Conservation (phyloP, 225 moss, liverwort and hornwort species). For the Anthoceros angustus region DNA sequence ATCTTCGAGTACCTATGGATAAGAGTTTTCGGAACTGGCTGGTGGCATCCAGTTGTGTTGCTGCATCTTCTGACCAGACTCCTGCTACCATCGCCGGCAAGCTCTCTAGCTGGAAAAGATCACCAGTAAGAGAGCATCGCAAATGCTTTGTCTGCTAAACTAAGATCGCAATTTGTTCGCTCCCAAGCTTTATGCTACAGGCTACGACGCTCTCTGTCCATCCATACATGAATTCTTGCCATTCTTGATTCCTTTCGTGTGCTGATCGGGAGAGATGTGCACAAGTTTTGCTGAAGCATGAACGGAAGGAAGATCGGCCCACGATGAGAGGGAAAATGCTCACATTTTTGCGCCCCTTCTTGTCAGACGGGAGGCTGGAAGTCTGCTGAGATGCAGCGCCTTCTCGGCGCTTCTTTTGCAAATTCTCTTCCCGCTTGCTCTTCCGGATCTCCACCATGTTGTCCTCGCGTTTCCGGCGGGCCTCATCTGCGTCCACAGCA, state of each 20-base stretch:
- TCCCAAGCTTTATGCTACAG: neutral
- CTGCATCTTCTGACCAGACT: slow-evolving; percentile 68
- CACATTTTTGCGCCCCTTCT: slow-evolving; percentile 40
- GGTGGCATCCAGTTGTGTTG: slow-evolving; percentile 71
- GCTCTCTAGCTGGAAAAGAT: slow-evolving; percentile 55
- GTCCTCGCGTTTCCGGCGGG: slow-evolving; percentile 84
- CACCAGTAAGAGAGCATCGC: slow-evolving; percentile 3
- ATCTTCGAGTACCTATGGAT: slow-evolving; percentile 39
- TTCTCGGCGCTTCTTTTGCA: slow-evolving; percentile 77
- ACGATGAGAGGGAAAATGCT: too few relatives aligned
- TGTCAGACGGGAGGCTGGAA: slow-evolving; percentile 63
- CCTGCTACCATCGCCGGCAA: slow-evolving; percentile 91
- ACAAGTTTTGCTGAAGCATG: too few relatives aligned
- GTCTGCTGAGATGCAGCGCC: slow-evolving; percentile 69
- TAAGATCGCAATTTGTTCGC: neutral
- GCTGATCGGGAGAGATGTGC: too few relatives aligned
- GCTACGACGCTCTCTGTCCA: too few relatives aligned
- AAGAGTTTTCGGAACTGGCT: slow-evolving; percentile 86
- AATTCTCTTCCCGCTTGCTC: slow-evolving; percentile 82
- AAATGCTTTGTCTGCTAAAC: neutral
- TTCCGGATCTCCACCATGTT: slow-evolving; percentile 99
- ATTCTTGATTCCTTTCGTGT: too few relatives aligned
- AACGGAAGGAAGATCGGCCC: too few relatives aligned
- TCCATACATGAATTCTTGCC: too few relatives aligned
- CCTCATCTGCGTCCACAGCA: slow-evolving; percentile 91